phyloP scores from a whole-genome alignment of 495 filamentous ascomycete genomes.

The Apiosordaria backusii region DNA sequence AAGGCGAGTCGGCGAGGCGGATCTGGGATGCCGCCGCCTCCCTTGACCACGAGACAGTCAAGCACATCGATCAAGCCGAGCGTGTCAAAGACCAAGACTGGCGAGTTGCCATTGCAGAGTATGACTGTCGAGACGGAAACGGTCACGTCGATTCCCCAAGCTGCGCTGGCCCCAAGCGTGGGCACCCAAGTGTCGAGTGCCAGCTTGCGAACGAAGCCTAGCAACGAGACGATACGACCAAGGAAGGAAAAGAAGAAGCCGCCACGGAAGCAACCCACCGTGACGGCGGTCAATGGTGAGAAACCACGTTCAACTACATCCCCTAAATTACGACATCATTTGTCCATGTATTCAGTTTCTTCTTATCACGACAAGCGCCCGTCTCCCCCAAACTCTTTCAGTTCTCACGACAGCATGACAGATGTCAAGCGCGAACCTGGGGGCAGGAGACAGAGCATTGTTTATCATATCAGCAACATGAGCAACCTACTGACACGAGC shows the following conservation, averaged over 20 bases:
- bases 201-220: slow-evolving; percentile 80
- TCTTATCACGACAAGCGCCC: slow-evolving; percentile 31
- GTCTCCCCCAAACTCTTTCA: slow-evolving; percentile 37
- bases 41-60: slow-evolving; percentile 43
- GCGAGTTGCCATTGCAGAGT: slow-evolving; percentile 75
- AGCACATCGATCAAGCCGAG: slow-evolving; percentile 43
- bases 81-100: slow-evolving; percentile 52
- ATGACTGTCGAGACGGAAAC: slow-evolving; percentile 99
- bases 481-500: slow-evolving; percentile 51
- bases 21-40: slow-evolving; percentile 33
- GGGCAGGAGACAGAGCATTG: slow-evolving; percentile 25
- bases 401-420: slow-evolving; percentile 24
- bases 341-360: slow-evolving; percentile 37
- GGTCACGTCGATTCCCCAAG: slow-evolving; percentile 84
- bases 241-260: slow-evolving; percentile 86
- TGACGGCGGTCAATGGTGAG: slow-evolving; percentile 71
- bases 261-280: slow-evolving; percentile 67
- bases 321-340: slow-evolving; percentile 33
- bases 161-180: slow-evolving; percentile 67
- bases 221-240: slow-evolving; percentile 89
- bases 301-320: slow-evolving; percentile 29
- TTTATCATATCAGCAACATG: slow-evolving; percentile 42
- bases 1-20: slow-evolving; percentile 34
- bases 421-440: slow-evolving; percentile 5
- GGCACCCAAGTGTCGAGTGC: slow-evolving; percentile 62